Evolutionary conservation across 495 filamentous ascomycete genomes (phyloP), one percentile per base, ranked within the genome.

Genomic region (Hypoxylon crocopeplum): DNA sequence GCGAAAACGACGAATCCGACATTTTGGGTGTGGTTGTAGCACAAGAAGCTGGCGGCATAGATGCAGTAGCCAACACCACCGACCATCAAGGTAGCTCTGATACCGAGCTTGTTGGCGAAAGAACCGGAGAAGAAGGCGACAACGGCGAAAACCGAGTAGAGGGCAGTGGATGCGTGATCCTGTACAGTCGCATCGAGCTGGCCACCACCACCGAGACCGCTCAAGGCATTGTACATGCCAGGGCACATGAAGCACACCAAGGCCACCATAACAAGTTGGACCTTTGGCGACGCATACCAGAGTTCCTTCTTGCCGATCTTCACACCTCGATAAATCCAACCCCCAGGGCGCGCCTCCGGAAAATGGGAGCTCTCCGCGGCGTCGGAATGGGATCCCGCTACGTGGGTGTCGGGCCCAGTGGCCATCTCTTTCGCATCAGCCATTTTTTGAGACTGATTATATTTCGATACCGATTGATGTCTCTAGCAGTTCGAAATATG

Each of bases 161-260:
- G 63, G 16, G 68, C 68, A 11, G 65, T 70, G 10, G 68, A 68
- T 57, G 90, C 84, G 63, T 89, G 82, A 65, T 88, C 83, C 61
- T 86, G 83, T 50, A 89, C 84, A 15, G 72, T 75, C 1, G 77
- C 38, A 62, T 91, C 81, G 47, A 86, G 65, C 70, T 85, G 85
- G 29, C 91, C 91, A 74, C 78, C 88, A 44, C 85, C 91, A 62
- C 91, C 91, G 20, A 94, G 79, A 61, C 89, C 89, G 42, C 71
- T 77, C 27, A 93, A 75, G 16, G 90, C 90, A 70, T 93, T 96
- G 79, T 85, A 93, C 78, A 88, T 90, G 69, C 90, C 91, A 4
- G 91, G 91, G 68, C 91, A 95, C 55, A 96, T 76, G 81, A 96
- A 96, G 73, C 91, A 96, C 48, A 94, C 90, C 59, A 93, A 82